Evolutionary conservation across 129 eudicot species (phyloP).

Genomic region (sunflower (Helianthus annuus)): HanXRQr2.0-SUNRISE NC_035446.2:147958783-147959282

Average conservation of each 20-base stretch:
- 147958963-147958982: not conserved
- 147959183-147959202: constrained; percentile 66
- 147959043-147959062: too few relatives aligned
- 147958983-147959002: too few relatives aligned
- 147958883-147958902: constrained; percentile 79
- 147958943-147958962: not conserved
- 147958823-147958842: constrained; percentile 56
- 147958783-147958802: not conserved
- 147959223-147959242: constrained; percentile 92
- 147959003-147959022: too few relatives aligned
- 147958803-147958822: not conserved
- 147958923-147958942: constrained; percentile 50
- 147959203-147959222: constrained; percentile 81
- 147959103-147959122: not conserved
- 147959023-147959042: too few relatives aligned
- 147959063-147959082: not conserved
- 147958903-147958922: constrained; percentile 45
- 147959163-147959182: constrained; percentile 52
- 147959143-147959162: constrained; percentile 56
- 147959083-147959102: too few relatives aligned
- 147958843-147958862: constrained; percentile 77
- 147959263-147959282: not conserved
- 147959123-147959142: constrained; percentile 42
- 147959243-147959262: constrained; percentile 54
- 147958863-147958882: constrained; percentile 75